Evolutionary conservation across 192 early-diverging fungal genomes (phyloP).

Genomic region (Geranomyces variabilis): DNA sequence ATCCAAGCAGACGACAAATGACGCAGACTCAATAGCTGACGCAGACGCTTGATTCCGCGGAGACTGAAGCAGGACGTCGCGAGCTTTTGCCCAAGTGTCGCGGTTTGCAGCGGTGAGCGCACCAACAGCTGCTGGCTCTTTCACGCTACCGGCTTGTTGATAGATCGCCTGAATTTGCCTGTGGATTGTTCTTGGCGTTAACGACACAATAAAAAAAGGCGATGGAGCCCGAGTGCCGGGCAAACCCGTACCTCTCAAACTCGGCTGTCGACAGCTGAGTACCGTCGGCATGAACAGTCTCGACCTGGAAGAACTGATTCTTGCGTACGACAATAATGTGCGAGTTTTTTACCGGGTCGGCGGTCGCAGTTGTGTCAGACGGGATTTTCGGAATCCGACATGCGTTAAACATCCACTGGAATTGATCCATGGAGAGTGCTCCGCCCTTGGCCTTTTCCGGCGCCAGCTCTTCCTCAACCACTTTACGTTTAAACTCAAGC

Average conservation of each 20-base stretch:
- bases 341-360: slow-evolving; percentile 74
- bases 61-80: slow-evolving; percentile 66
- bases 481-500: slow-evolving; percentile 80
- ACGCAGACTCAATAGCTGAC: slow-evolving; percentile 81
- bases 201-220: not conserved
- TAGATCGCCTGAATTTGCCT: slow-evolving; percentile 74
- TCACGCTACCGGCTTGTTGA: slow-evolving; percentile 63
- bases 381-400: slow-evolving; percentile 88
- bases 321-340: slow-evolving; percentile 87
- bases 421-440: slow-evolving; percentile 87
- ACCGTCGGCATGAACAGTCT: slow-evolving; percentile 70
- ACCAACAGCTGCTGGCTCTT: slow-evolving; percentile 80
- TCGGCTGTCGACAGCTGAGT: slow-evolving; percentile 81
- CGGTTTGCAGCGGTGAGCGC: slow-evolving; percentile 91
- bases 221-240: not conserved
- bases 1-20: slow-evolving; percentile 91
- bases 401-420: slow-evolving; percentile 97
- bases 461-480: slow-evolving; percentile 72
- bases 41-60: slow-evolving; percentile 73
- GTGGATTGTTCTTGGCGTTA: no score
- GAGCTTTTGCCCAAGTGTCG: slow-evolving; percentile 89
- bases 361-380: slow-evolving; percentile 75
- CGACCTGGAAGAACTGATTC: slow-evolving; percentile 86
- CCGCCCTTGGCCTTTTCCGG: slow-evolving; percentile 79
- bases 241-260: slow-evolving; percentile 58